Evolutionary conservation across 2,329 filamentous ascomycete genomes (phyloP).

Genomic region (Aspergillus spinulosporus): DNA sequence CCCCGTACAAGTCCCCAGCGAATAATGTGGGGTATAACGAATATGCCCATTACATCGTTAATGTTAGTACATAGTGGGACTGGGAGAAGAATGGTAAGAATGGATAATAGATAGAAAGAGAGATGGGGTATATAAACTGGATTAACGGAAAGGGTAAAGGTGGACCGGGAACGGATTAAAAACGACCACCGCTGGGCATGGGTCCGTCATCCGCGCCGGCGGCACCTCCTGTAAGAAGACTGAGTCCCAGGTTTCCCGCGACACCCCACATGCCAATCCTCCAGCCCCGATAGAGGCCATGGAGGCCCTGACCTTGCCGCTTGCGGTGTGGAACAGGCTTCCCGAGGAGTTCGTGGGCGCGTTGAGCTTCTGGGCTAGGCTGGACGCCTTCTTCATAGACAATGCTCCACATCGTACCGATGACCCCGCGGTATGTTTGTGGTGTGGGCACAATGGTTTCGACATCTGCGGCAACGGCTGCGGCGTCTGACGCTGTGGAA

Average conservation of each 20-base stretch:
- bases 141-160: not conserved
- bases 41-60: constrained; percentile 16
- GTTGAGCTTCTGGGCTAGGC: constrained; percentile 48
- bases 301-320: constrained; percentile 55
- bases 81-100: not conserved
- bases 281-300: constrained; percentile 60
- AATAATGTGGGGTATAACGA: constrained; percentile 4
- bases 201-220: constrained; percentile 40
- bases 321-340: constrained; percentile 43
- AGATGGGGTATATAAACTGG: constrained; percentile 4
- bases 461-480: constrained; percentile 38
- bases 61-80: constrained; percentile 9
- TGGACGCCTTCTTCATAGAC: constrained; percentile 73
- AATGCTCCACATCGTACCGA: constrained; percentile 91
- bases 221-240: constrained; percentile 42
- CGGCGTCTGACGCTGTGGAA: constrained; percentile 16
- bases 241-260: constrained; percentile 56
- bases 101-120: not conserved
- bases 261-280: constrained; percentile 57
- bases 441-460: constrained; percentile 74
- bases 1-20: not conserved
- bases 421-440: constrained; percentile 77
- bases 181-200: constrained; percentile 34
- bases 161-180: too few relatives aligned
- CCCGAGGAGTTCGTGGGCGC: constrained; percentile 34